Evolutionary conservation across 768 basidiomycete genomes (phyloP).

Genomic region (Tulasnella sp.): DNA sequence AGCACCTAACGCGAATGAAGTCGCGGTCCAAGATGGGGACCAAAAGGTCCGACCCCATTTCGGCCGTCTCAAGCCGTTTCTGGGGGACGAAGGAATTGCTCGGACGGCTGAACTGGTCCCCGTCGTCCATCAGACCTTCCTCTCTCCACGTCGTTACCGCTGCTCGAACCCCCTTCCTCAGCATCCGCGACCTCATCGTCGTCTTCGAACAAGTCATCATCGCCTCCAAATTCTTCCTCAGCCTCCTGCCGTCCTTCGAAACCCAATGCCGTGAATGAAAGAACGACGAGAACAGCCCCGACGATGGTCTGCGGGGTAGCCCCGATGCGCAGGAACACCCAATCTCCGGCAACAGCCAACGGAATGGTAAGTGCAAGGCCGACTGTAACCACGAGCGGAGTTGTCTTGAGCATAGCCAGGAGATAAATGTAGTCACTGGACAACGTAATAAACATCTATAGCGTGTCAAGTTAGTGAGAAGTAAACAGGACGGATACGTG

Average conservation of each 20-base stretch:
- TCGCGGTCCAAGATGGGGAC: background rate
- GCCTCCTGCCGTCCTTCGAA: constrained; percentile 10
- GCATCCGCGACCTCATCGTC: background rate
- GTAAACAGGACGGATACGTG: background rate
- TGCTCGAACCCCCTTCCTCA: background rate
- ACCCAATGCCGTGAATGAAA: constrained; percentile 5
- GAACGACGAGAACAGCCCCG: constrained; percentile 13
- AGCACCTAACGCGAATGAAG: background rate
- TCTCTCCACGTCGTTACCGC: background rate
- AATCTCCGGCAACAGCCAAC: constrained; percentile 77
- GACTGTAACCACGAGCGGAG: constrained; percentile 85
- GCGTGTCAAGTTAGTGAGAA: background rate
- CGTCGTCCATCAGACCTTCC: background rate
- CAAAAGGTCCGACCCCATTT: background rate
- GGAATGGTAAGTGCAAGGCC: constrained; percentile 93
- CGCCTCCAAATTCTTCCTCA: background rate
- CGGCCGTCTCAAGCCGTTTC: background rate
- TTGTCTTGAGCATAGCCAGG: constrained; percentile 92
- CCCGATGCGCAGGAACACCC: constrained; percentile 37
- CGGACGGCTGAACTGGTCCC: background rate
- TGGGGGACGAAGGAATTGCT: background rate
- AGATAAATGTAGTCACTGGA: constrained; percentile 82
- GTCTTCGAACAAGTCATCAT: background rate
- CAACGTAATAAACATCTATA: constrained; percentile 76
- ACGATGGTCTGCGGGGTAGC: constrained; percentile 1